Evolutionary conservation across 768 basidiomycete genomes (phyloP), one percentile per base, ranked within the genome.

Genomic region (Psilocybe cubensis): DNA sequence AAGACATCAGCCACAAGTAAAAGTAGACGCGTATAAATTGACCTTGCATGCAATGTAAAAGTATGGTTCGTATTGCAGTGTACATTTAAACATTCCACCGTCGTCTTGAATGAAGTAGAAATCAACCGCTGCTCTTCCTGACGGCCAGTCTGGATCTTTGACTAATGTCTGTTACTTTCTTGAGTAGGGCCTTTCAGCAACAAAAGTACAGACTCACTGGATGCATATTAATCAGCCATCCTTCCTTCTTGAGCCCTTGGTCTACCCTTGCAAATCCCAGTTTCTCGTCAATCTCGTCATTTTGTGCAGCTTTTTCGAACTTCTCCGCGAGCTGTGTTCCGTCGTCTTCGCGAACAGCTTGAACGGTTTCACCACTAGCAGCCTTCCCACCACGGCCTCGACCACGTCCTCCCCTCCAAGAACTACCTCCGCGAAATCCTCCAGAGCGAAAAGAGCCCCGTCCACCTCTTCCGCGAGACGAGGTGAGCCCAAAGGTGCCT

Each of bases 151-250:
- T 5, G 94, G 75, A 66, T 96, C 94, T 71, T 93, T 92, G 14
- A 97, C 73, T 8, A 96, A 74, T 1, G 94, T 97, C 89, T 97
- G 63, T 9, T 11, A 25, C 21, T n/a, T 41, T 12, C 44, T 20
- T 59, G n/a, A 54, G 40, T 27, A 44, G 35, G 17, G 29, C 31
- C 45, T 21, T 27, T 21, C 5, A 41, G 28, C n/a, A 49, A 28
- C 3, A 21, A 21, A 23, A 41, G 29, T 44, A 53, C 25, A 18
- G 50, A 80, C 91, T 63, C 68, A 95, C 94, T 52, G 97, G 93
- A 70, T 96, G 96, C 96, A 99, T 98, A 69, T 98, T 98, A 60
- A 99, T 87, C 68, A 99, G 76, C 97, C 97, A 98, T 2, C 96
- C 97, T 52, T 92, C 90, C 68, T 79, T 85, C 65, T 77, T 77